These are phyloP conservation scores for Porphyrellus cyaneotinctus DNA, from an alignment of 768 basidiomycete species.

Conservation along the genomic window DNA sequence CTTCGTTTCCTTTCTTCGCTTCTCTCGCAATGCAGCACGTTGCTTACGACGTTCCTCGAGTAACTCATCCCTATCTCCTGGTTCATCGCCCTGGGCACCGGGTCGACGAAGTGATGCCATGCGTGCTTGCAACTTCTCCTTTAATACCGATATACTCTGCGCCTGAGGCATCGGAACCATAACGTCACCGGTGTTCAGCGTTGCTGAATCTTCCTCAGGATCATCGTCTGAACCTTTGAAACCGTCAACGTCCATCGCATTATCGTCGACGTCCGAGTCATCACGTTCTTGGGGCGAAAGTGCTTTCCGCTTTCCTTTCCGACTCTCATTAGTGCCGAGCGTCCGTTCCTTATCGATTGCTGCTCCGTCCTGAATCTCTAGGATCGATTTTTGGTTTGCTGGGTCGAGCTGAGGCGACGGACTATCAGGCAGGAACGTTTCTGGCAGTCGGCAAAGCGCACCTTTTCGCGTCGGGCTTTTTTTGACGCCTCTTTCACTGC, in stretches of 20 bases:
- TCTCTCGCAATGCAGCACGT: conserved; percentile 80
- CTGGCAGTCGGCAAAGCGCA: conserved; percentile 22
- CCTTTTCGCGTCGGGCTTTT: conserved; percentile 87
- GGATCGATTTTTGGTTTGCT: conserved; percentile 72
- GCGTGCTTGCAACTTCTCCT: conserved; percentile 69
- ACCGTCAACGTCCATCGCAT: conserved; percentile 30
- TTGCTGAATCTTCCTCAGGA: too few relatives aligned
- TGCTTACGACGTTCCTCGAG: conserved; percentile 75
- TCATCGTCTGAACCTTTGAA: conserved; percentile 26
- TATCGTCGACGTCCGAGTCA: conserved; percentile 27
- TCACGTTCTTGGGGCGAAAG: conserved; percentile 15
- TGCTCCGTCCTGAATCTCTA: conserved; percentile 69
- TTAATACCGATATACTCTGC: conserved; percentile 59
- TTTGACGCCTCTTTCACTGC: conserved; percentile 84
- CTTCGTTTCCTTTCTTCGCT: conserved; percentile 77
- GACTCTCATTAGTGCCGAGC: conserved; percentile 9
- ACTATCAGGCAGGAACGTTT: neutral
- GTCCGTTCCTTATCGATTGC: conserved; percentile 28
- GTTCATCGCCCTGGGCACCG: conserved; percentile 34
- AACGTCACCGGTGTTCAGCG: too few relatives aligned
- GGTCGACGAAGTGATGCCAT: conserved; percentile 65
- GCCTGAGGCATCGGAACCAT: conserved; percentile 62
- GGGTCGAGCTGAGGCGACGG: conserved; percentile 72
- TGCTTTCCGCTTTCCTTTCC: conserved; percentile 50
- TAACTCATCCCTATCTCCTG: conserved; percentile 73